A percentile compares a stretch with the other conserved stretches of the same genome.
Evolutionary conservation across 495 filamentous ascomycete genomes (phyloP).

Genomic region (Hypomontagnella monticulosa): DNA sequence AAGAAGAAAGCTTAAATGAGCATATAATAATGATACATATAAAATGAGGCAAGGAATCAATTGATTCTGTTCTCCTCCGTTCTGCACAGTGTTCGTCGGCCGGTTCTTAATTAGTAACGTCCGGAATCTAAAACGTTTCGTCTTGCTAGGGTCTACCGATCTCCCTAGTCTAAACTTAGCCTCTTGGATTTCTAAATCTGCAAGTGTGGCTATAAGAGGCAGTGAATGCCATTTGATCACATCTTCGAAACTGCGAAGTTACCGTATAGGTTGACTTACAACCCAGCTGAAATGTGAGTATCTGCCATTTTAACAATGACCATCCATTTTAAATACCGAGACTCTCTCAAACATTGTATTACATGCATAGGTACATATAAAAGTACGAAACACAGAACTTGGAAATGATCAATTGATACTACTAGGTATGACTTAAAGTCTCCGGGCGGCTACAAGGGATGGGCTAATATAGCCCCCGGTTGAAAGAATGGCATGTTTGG

Average conservation of each 20-base stretch:
- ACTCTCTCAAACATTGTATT: too few species aligned
- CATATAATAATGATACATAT: neutral
- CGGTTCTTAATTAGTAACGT: constrained; percentile 23
- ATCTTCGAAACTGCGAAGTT: neutral
- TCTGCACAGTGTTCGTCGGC: constrained; percentile 20
- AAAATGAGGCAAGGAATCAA: neutral
- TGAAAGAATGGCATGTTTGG: neutral
- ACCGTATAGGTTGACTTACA: too few species aligned
- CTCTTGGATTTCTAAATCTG: constrained; percentile 19
- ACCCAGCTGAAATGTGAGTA: too few species aligned
- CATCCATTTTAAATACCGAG: too few species aligned
- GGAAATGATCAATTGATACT: too few species aligned
- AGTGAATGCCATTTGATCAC: constrained; percentile 14
- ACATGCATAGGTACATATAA: too few species aligned
- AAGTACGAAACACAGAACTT: too few species aligned
- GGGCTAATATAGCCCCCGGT: constrained; percentile 5
- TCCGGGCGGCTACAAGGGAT: constrained; percentile 15
- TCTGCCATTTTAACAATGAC: too few species aligned
- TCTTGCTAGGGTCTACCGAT: constrained; percentile 36
- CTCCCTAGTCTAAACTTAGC: constrained; percentile 25
- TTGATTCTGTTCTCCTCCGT: too few species aligned
- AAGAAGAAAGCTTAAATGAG: too few species aligned
- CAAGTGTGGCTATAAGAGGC: constrained; percentile 26
- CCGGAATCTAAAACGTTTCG: constrained; percentile 41
- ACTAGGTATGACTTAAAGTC: neutral